Evolutionary conservation across 805 yeast genomes (phyloP), one percentile per base, ranked within the genome.

Genomic region (Dipodascopsis uninucleata): DNA sequence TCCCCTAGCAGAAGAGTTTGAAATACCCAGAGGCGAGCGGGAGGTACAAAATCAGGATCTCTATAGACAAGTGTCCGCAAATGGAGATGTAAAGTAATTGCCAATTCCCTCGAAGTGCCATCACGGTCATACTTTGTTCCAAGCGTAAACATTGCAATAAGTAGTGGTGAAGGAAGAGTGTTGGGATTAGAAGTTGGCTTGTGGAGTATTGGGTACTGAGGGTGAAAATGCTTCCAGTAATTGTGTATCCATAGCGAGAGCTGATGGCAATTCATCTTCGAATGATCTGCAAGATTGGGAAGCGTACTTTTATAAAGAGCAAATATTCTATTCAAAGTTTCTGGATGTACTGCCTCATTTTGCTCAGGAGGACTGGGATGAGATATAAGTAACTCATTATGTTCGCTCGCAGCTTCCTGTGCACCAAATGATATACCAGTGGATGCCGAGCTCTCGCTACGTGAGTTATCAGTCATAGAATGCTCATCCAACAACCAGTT

Each of bases 151-250:
- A 61, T 61, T 10, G 58, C 47, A 10, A 56, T 45, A 16, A 61
- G 43, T 26, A 61, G 46, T n/a, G 39, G 54, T 7, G 59, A 41
- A 8, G 53, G 52, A 2, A 58, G 36, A 4, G 36, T 31, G 18
- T 41, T 45, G 2, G 65, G 52, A 36, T 42, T 34, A 32, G 67
- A 65, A 1, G 69, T 63, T 0, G 70, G 61, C 18, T 57, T 55
- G 49, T 71, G 75, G n/a, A 71, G 57, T 9, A 71, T 59, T 1
- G 75, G 75, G 49, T 61, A 71, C 28, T 61, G 58, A 9, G 64
- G 54, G 49, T 62, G 64, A 45, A 69, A 69, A 35, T 61, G 49
- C 5, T 47, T 41, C 73, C 74, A 71, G 45, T 59, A 68, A 6
- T 55, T 51, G 12, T 56, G 55, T 10, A 66, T 37, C 51, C 60